Percentiles rank a stretch among this genome's conserved stretches.
phyloP scores from a whole-genome alignment of 371 early-diverging fungal genomes.

The Nosema muscidifuracis region DNA sequence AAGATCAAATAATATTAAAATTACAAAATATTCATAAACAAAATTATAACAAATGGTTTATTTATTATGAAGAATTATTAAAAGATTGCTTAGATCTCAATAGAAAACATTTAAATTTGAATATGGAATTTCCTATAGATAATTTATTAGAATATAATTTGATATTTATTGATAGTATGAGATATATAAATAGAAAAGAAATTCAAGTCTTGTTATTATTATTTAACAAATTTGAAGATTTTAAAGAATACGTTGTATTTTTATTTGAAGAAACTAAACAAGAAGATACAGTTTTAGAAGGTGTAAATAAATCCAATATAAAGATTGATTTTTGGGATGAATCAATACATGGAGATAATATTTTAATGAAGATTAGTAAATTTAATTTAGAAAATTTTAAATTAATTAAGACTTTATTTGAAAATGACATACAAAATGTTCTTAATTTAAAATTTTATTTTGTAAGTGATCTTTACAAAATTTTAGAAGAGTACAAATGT shows the following conservation, averaged over 20 bases:
- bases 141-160: constrained; percentile 25
- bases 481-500: constrained; percentile 33
- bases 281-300: neutral
- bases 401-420: constrained; percentile 40
- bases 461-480: constrained; percentile 23
- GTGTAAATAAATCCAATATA: neutral
- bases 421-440: constrained; percentile 31
- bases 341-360: neutral
- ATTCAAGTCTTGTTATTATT: constrained; percentile 38
- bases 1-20: constrained; percentile 4
- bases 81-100: constrained; percentile 33
- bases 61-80: constrained; percentile 30
- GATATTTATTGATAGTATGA: constrained; percentile 41
- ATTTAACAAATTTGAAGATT: constrained; percentile 40
- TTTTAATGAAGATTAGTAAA: constrained; percentile 11
- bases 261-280: constrained; percentile 19
- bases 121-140: constrained; percentile 15
- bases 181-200: constrained; percentile 52
- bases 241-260: constrained; percentile 40
- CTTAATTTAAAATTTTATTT: constrained; percentile 43
- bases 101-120: neutral
- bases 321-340: neutral
- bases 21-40: constrained; percentile 28
- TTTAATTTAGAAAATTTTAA: constrained; percentile 43
- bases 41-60: constrained; percentile 48